These are phyloP conservation scores for Pleurotus salmoneostramineus DNA, from an alignment of 768 basidiomycete genomes.

Conservation along the genomic window DNA sequence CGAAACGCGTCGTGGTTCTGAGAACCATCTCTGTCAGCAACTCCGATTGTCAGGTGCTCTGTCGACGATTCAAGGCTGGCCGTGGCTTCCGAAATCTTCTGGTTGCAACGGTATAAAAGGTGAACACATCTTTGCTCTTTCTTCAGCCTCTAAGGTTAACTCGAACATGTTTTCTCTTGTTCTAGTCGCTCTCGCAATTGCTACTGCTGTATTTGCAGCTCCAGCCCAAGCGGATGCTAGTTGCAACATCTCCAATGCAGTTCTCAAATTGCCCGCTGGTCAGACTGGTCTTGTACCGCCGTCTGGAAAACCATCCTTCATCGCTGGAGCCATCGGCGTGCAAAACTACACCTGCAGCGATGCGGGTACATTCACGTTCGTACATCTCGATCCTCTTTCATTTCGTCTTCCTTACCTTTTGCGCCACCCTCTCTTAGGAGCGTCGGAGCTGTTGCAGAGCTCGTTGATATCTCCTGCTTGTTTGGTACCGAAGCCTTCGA, in stretches of 20 bases:
- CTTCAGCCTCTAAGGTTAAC: too few species aligned
- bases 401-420: not conserved
- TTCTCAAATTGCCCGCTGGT: slow-evolving; percentile 17
- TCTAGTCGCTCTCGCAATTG: not conserved
- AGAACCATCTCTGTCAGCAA: too few species aligned
- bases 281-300: slow-evolving; percentile 31
- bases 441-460: slow-evolving; percentile 45
- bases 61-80: too few species aligned
- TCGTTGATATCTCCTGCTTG: slow-evolving; percentile 53
- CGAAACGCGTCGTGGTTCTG: too few species aligned
- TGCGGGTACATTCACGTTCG: slow-evolving; percentile 42
- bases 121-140: too few species aligned
- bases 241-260: slow-evolving; percentile 21
- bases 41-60: too few species aligned
- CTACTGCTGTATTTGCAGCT: not conserved
- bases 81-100: too few species aligned
- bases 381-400: not conserved
- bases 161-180: not conserved
- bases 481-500: slow-evolving; percentile 24
- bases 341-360: slow-evolving; percentile 53
- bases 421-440: slow-evolving; percentile 24
- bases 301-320: slow-evolving; percentile 27
- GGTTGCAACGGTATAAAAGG: too few species aligned
- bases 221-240: slow-evolving; percentile 3
- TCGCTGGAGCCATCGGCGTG: slow-evolving; percentile 42